These are phyloP conservation scores for Fusarium sp. DNA, from an alignment of 2,329 filamentous ascomycete species.

Conservation along the genomic window DNA sequence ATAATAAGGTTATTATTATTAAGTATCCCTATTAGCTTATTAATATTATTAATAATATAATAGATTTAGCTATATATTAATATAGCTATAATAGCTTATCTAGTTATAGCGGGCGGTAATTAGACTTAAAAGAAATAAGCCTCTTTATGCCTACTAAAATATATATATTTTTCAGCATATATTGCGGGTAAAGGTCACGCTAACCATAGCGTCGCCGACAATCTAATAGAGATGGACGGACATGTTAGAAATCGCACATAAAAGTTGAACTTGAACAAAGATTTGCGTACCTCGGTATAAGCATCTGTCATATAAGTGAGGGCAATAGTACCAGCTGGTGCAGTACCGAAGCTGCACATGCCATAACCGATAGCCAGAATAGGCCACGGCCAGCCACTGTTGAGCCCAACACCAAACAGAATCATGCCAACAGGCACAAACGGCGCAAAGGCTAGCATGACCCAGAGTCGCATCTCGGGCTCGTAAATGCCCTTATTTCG, in stretches of 20 bases:
- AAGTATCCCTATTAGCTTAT: no score
- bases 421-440: not conserved
- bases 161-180: no score
- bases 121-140: no score
- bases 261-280: no score
- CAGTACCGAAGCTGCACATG: constrained; percentile 1
- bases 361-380: not conserved
- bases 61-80: no score
- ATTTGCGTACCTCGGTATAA: not conserved
- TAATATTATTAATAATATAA: no score
- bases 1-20: no score
- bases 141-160: no score
- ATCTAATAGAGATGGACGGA: not conserved
- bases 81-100: no score
- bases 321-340: not conserved
- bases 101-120: no score
- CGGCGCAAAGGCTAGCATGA: not conserved
- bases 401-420: not conserved
- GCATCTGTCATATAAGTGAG: constrained; percentile 6
- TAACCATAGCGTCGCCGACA: constrained; percentile 6
- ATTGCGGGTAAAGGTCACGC: constrained; percentile 5
- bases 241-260: not conserved
- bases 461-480: constrained; percentile 54
- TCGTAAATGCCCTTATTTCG: constrained; percentile 54
- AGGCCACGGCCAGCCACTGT: constrained; percentile 1